Conservation (phyloP, 805 yeast species). For the Pichia nanzhaoensis region DNA sequence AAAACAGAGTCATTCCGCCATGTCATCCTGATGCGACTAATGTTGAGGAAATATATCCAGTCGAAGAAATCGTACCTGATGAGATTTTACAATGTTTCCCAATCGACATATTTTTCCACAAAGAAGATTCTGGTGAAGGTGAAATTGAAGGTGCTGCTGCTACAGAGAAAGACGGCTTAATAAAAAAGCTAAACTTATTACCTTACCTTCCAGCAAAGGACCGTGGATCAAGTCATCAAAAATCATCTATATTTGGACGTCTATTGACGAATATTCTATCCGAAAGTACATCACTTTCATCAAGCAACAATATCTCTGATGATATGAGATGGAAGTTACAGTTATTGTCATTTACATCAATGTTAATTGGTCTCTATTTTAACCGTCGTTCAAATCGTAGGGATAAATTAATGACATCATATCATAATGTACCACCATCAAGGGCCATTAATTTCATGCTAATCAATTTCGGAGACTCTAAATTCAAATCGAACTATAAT, state of each 20-base stretch:
- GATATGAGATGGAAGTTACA: conserved; percentile 47
- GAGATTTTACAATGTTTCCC: conserved; percentile 59
- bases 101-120: conserved; percentile 45
- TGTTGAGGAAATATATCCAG: conserved; percentile 77
- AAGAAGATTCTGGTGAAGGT: neutral
- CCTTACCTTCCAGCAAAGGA: conserved; percentile 7
- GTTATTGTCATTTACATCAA: conserved; percentile 71
- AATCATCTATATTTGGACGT: conserved; percentile 24
- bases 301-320: neutral
- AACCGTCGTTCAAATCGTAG: conserved; percentile 62
- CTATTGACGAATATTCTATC: neutral
- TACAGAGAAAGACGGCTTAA: conserved; percentile 36
- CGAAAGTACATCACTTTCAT: conserved; percentile 1
- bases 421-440: conserved; percentile 75
- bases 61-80: conserved; percentile 61
- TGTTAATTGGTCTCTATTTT: conserved; percentile 72
- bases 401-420: conserved; percentile 48
- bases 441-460: conserved; percentile 64
- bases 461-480: conserved; percentile 61
- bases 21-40: conserved; percentile 73
- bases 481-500: conserved; percentile 45
- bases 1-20: conserved; percentile 78
- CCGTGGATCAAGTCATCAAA: conserved; percentile 22
- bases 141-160: conserved; percentile 36
- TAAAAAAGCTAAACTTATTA: conserved; percentile 4